Base-by-base conservation (phyloP, 2,329 filamentous ascomycete species). In the Talaromyces islandicus region DNA sequence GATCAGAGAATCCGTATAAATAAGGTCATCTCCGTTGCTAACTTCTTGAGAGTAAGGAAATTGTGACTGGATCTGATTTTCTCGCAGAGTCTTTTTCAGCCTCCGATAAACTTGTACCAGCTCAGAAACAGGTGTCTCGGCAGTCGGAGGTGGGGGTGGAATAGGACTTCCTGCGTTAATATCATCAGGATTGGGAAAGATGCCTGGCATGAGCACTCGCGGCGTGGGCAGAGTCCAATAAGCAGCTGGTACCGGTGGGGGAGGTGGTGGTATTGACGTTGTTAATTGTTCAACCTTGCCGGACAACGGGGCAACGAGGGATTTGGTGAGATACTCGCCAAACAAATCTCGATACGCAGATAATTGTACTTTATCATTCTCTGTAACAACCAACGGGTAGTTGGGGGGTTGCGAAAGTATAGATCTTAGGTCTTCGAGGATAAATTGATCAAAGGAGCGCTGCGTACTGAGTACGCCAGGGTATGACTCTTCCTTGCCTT, bases 401-500 rank as follows among this genome's bases (percentile, higher is more conserved):
- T 81, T 83, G 56, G 81, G 78, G 7, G 80, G 71, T 59, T 81
- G 78, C 4, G 78, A 75, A 10, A 84, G 71, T 4, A 68, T 64
- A 14, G 70, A 63, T n/a, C 77, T 76, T 68, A 90, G 80, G 57
- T 86, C 81, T 41, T 80, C 79, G 57, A 83, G 78, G 14, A 96
- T 76, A 78, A 91, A 95, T 0, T 86, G 80, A 3, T 86, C 81
- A 69, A 96, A 93, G 0, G 81, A 72, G 19, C 74, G 74, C 32
- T 81, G 71, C 5, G 86, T 77, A 56, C 85, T 81, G 41, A 97
- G 77, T n/a, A 85, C 81, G 3, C 90, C 88, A 0, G 91, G 87
- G 63, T 92, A 91, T 1, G 87, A 85, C 70, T 96, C 90, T 67
- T 95, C 90, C 69, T 95, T 88, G 27, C 90, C 90, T 71, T 92